Percentiles rank a stretch among this genome's conserved stretches.
phyloP scores from a whole-genome alignment of 1,139 yeast species.

The Geotrichum carabidarum region DNA sequence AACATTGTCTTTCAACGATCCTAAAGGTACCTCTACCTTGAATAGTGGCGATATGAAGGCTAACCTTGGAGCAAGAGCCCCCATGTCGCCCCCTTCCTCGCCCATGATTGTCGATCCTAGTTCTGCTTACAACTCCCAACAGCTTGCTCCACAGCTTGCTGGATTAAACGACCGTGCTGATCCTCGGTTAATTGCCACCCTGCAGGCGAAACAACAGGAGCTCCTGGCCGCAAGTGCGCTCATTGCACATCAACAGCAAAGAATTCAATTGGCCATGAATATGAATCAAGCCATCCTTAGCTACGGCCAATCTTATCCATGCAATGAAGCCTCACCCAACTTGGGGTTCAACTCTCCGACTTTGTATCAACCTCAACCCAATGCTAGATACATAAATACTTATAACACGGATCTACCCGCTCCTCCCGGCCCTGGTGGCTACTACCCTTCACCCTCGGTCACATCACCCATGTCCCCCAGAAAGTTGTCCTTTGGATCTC shows the following conservation, averaged over 20 bases:
- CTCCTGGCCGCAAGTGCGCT: constrained; percentile 33
- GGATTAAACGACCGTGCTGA: constrained; percentile 10
- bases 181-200: constrained; percentile 28
- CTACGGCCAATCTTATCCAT: constrained; percentile 1
- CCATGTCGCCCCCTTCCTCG: constrained; percentile 15
- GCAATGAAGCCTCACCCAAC: constrained; percentile 7
- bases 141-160: not conserved
- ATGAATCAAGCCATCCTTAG: constrained; percentile 27
- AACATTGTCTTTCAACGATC: not conserved
- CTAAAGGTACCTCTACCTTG: not conserved
- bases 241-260: constrained; percentile 37
- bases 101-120: constrained; percentile 7
- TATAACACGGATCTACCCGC: constrained; percentile 7
- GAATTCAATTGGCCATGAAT: constrained; percentile 33
- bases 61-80: not conserved
- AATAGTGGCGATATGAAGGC: not conserved
- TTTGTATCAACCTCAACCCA: constrained; percentile 10
- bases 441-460: constrained; percentile 26
- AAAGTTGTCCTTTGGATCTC: no score
- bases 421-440: constrained; percentile 9
- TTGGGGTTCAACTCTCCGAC: constrained; percentile 1
- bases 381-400: not conserved
- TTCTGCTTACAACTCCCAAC: not conserved
- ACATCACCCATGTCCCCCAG: constrained; percentile 22
- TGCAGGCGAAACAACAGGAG: constrained; percentile 40